phyloP scores from a whole-genome alignment of 371 early-diverging fungal species.

The Aphelidium insulamus region DNA sequence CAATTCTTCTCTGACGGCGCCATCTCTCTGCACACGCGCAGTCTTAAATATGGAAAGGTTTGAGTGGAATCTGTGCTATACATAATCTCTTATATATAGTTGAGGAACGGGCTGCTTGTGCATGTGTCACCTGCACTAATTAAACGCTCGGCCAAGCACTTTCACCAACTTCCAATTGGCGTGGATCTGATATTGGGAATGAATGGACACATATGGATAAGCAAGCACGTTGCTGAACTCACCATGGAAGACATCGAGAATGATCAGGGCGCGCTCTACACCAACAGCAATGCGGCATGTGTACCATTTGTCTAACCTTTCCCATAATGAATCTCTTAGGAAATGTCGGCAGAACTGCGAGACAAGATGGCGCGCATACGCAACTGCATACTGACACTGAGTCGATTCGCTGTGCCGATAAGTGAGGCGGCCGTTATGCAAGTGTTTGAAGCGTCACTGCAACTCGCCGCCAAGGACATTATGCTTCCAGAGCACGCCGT shows the following conservation, averaged over 20 bases:
- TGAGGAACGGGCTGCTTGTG: slow-evolving; percentile 74
- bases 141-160: slow-evolving; percentile 78
- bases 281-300: slow-evolving; percentile 51
- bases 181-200: slow-evolving; percentile 82
- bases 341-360: slow-evolving; percentile 35
- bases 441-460: slow-evolving; percentile 65
- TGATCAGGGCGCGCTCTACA: slow-evolving; percentile 45
- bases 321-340: slow-evolving; percentile 7
- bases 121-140: slow-evolving; percentile 63
- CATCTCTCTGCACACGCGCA: slow-evolving; percentile 83
- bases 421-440: slow-evolving; percentile 64
- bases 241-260: slow-evolving; percentile 18
- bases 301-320: background rate
- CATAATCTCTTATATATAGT: slow-evolving; percentile 8
- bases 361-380: slow-evolving; percentile 62
- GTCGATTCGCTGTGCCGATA: slow-evolving; percentile 45
- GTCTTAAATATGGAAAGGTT: slow-evolving; percentile 83
- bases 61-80: background rate
- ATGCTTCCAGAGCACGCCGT: too few species aligned
- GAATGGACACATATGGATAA: slow-evolving; percentile 92
- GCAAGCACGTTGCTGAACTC: slow-evolving; percentile 39
- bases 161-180: slow-evolving; percentile 59
- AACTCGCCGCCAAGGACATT: slow-evolving; percentile 12
- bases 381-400: slow-evolving; percentile 61
- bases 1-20: slow-evolving; percentile 70